These are phyloP conservation scores for Hebeloma cylindrosporum DNA, from an alignment of 768 basidiomycete species.

Conservation along the genomic window DNA sequence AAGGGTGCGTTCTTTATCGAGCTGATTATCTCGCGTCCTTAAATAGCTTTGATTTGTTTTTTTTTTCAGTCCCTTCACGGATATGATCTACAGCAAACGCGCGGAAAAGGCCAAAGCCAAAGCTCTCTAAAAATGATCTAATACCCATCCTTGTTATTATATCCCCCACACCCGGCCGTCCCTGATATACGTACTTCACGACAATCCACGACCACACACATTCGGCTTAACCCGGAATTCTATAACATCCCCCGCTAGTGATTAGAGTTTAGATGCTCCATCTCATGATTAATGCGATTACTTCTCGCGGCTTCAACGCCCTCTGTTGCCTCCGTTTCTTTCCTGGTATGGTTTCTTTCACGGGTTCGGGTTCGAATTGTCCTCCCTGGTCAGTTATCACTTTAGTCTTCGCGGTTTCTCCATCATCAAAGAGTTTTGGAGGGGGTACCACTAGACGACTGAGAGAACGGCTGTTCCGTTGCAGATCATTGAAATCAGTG, in stretches of 20 bases:
- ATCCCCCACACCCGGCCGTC: background rate
- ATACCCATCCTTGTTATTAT: background rate
- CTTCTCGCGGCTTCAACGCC: constrained; percentile 20
- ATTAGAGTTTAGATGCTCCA: constrained; percentile 14
- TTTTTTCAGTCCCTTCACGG: constrained; percentile 64
- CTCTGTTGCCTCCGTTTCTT: background rate
- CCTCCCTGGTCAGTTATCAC: too few species aligned
- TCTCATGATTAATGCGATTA: constrained; percentile 14
- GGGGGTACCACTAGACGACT: too few species aligned
- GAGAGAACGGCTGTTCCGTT: too few species aligned
- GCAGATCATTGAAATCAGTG: too few species aligned
- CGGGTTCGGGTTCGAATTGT: too few species aligned
- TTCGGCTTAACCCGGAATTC: background rate
- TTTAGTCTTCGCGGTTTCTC: too few species aligned
- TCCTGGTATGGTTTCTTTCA: too few species aligned
- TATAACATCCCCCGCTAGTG: background rate
- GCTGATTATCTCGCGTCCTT: background rate
- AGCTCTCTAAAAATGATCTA: constrained; percentile 17
- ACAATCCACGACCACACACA: constrained; percentile 3
- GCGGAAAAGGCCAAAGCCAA: constrained; percentile 34
- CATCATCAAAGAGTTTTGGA: too few species aligned
- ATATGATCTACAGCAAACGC: constrained; percentile 75
- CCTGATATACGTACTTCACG: constrained; percentile 6
- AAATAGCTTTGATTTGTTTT: constrained; percentile 1
- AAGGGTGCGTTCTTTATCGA: constrained; percentile 63